phyloP scores from a whole-genome alignment of 768 basidiomycete genomes.

The Clathrus columnatus region DNA sequence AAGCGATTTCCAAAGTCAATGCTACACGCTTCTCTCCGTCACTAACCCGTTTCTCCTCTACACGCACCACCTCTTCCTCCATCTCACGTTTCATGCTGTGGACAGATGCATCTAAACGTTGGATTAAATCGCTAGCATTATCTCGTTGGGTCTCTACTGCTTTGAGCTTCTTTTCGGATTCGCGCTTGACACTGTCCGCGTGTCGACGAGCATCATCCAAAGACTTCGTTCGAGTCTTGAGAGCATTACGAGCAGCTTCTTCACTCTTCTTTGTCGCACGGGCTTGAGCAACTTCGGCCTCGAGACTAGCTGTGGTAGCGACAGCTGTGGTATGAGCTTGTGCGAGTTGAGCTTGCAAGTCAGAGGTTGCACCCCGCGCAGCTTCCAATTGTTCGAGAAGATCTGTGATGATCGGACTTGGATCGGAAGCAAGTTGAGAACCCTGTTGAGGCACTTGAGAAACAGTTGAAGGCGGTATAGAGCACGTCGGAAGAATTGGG shows the following conservation, averaged over 20 bases:
- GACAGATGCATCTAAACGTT: constrained; percentile 55
- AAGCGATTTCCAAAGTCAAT: constrained; percentile 9
- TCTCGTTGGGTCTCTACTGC: constrained; percentile 57
- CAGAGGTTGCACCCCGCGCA: constrained; percentile 52
- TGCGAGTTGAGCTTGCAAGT: constrained; percentile 60
- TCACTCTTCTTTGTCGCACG: constrained; percentile 75
- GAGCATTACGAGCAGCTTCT: constrained; percentile 66
- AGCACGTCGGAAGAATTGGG: constrained; percentile 10
- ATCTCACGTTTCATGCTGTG: constrained; percentile 44
- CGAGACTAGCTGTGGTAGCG: constrained; percentile 56
- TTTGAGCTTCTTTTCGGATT: constrained; percentile 84
- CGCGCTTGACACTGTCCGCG: constrained; percentile 71
- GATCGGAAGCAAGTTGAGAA: constrained; percentile 34
- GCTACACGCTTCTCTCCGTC: background rate
- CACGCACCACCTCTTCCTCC: constrained; percentile 44
- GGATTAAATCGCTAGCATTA: constrained; percentile 48
- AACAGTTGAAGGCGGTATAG: constrained; percentile 18
- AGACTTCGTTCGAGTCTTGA: constrained; percentile 73
- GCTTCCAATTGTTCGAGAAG: constrained; percentile 64
- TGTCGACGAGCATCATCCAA: constrained; percentile 81
- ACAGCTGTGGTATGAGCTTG: constrained; percentile 50
- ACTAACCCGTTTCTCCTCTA: constrained; percentile 20
- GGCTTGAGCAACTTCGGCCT: constrained; percentile 62
- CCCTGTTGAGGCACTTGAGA: constrained; percentile 20
- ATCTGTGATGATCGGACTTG: constrained; percentile 64